Evolutionary conservation across 2,329 filamentous ascomycete genomes (phyloP).

Genomic region (Daldinia sp.): DNA sequence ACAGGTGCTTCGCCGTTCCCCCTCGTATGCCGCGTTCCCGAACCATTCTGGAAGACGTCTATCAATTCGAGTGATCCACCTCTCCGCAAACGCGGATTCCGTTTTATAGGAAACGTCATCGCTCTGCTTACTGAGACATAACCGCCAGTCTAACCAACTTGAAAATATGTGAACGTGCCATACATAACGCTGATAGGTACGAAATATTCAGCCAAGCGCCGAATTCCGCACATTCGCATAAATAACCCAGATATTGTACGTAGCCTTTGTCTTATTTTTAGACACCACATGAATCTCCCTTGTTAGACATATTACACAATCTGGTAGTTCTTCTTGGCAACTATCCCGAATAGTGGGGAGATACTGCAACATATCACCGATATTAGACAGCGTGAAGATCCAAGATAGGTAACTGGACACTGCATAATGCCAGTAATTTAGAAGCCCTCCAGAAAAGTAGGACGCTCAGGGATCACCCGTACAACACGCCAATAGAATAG

Average conservation of each 20-base stretch:
- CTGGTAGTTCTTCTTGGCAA: background rate
- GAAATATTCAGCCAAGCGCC: slow-evolving; percentile 11
- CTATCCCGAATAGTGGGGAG: background rate
- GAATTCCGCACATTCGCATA: slow-evolving; percentile 11
- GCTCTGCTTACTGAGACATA: slow-evolving; percentile 10
- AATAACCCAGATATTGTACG: background rate
- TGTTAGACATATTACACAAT: background rate
- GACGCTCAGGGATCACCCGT: background rate
- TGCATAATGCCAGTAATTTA: background rate
- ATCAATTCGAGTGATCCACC: slow-evolving; percentile 12
- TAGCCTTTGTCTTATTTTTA: background rate
- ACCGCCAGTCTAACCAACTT: slow-evolving; percentile 1
- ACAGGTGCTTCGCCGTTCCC: slow-evolving; percentile 20
- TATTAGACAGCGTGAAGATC: background rate
- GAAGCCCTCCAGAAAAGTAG: background rate
- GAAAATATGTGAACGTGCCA: slow-evolving; percentile 10
- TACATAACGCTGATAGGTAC: background rate
- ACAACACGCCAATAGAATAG: background rate
- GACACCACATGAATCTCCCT: background rate
- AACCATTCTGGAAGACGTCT: slow-evolving; percentile 38
- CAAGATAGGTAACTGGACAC: background rate
- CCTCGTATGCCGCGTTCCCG: slow-evolving; percentile 21
- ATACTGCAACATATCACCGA: background rate
- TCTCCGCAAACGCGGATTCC: slow-evolving; percentile 23
- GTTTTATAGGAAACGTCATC: slow-evolving; percentile 17